Evolutionary conservation across 1,284 basidiomycete species (phyloP), one percentile per base, ranked within the genome.

Genomic region (Rhodotorula glutinis): DNA sequence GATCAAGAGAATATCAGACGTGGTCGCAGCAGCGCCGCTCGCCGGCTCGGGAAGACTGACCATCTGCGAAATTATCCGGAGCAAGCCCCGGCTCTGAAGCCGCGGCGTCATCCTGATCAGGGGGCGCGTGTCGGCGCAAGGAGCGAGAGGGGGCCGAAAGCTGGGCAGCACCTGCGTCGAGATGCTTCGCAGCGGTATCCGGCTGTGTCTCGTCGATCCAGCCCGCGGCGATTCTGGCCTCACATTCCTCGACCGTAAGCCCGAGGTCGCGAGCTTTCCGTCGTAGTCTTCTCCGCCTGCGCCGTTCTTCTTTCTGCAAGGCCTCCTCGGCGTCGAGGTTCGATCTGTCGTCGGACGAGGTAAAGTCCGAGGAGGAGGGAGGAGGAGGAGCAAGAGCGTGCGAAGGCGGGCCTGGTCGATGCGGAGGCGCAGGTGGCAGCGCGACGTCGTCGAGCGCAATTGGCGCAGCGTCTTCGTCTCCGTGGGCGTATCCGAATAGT

Each of bases 211-310:
- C 46, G 23, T 47, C n/a, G 46, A n/a, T 47, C 23, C 21, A 21
- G 8, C 46, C 23, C 46, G 21, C 46, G 21, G 7, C 33, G 33
- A 38, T 38, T 38, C 33, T 38, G 11, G 33, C 33, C 33, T 38
- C n/a, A n/a, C 53, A 62, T 41, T 62, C 65, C 16, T 67, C 60
- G 11, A 41, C 27, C 51, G 61, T 60, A 27, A 66, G 62, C 33
- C 65, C 65, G 14, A 66, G 47, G 16, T 62, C 65, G 9, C 61
- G 30, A 0, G 61, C 61, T 10, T 53, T 41, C 0, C 65, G 46
- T 3, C 65, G 57, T 3, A 61, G 56, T 3, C 57, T 46, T 0
- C 65, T 44, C 21, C 56, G 43, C 0, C 57, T 57, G 16, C 65
- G 65, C 14, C 65, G 44, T 9, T 46, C 61, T 52, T 67, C 61